phyloP scores from a whole-genome alignment of 257 asterid species.

The Catharanthus roseus region DNA sequence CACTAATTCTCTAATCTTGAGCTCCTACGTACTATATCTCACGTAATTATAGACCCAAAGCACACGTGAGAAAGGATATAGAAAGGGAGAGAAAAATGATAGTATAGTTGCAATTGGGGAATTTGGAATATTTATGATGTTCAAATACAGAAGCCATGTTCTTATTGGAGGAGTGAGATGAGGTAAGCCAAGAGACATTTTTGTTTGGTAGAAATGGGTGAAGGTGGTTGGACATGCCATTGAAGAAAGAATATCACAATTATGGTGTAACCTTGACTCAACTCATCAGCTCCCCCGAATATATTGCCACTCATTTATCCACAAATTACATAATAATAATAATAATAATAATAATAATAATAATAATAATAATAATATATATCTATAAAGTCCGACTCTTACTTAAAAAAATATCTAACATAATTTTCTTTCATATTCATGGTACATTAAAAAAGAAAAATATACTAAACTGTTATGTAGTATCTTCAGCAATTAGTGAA shows the following conservation, averaged over 20 bases:
- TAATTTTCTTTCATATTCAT: too few species aligned
- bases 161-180: conserved; percentile 28
- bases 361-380: too few species aligned
- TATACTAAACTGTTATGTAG: too few species aligned
- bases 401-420: too few species aligned
- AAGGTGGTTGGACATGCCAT: conserved; percentile 59
- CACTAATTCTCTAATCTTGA: too few species aligned
- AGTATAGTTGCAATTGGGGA: neutral
- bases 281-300: neutral
- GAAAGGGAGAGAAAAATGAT: neutral
- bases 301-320: conserved; percentile 4
- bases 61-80: conserved; percentile 17
- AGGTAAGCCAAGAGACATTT: conserved; percentile 16
- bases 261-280: conserved; percentile 18
- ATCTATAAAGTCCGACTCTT: too few species aligned
- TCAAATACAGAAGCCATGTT: conserved; percentile 10
- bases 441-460: too few species aligned
- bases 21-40: too few species aligned
- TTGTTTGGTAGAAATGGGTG: conserved; percentile 81
- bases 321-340: neutral
- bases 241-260: conserved; percentile 14
- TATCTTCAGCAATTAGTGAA: too few species aligned
- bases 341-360: too few species aligned
- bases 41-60: too few species aligned
- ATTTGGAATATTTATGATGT: conserved; percentile 13